Conservation (phyloP, 2,329 filamentous ascomycete genomes). For the Aspergillus bombycis region DNA sequence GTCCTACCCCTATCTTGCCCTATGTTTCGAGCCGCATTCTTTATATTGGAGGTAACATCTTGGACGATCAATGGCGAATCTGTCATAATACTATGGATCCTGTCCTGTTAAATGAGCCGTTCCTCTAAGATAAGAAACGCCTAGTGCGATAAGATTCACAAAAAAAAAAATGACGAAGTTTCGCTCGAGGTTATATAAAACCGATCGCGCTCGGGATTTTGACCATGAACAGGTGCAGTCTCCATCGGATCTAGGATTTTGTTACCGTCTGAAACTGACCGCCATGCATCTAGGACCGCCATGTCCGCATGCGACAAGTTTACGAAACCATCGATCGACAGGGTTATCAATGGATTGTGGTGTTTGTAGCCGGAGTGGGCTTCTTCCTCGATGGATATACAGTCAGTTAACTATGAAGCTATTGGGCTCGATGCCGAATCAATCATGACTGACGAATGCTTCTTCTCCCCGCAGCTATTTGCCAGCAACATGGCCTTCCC, state of each 20-base stretch:
- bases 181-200: constrained; percentile 44
- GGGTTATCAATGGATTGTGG: constrained; percentile 47
- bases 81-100: background rate
- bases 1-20: background rate
- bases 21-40: background rate
- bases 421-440: background rate
- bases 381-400: constrained; percentile 55
- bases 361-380: constrained; percentile 52
- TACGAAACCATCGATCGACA: constrained; percentile 50
- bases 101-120: background rate
- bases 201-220: constrained; percentile 48
- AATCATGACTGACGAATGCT: background rate
- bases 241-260: background rate
- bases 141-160: background rate
- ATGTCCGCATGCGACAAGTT: constrained; percentile 48
- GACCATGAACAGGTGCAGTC: constrained; percentile 45
- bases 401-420: constrained; percentile 20
- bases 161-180: constrained; percentile 39
- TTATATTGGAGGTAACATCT: background rate
- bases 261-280: background rate
- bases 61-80: background rate
- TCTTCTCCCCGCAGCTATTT: constrained; percentile 41
- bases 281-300: constrained; percentile 37
- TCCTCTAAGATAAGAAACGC: background rate
- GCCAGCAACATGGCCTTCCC: constrained; percentile 56